phyloP scores from a whole-genome alignment of 2,329 filamentous ascomycete species.

The Fusarium marasasianum region DNA sequence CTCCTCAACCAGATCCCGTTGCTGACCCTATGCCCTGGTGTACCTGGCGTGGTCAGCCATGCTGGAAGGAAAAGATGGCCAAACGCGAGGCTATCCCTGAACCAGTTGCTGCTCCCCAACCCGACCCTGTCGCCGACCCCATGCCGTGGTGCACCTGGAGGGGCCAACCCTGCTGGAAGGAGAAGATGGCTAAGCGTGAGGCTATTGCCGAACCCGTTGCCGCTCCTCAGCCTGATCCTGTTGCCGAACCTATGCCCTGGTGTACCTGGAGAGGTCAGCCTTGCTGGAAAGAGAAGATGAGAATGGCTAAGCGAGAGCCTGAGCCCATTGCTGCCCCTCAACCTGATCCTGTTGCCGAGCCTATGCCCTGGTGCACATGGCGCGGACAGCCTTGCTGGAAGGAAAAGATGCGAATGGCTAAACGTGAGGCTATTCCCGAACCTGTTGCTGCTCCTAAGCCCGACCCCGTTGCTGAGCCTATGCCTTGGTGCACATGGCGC shows the following conservation, averaged over 20 bases:
- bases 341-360: not conserved
- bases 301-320: not conserved
- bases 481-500: conserved; percentile 48
- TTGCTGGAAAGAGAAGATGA: conserved; percentile 9
- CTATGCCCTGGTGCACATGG: conserved; percentile 6
- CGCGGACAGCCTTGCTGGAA: conserved; percentile 18
- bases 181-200: conserved; percentile 39
- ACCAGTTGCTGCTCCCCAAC: not conserved
- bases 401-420: not conserved
- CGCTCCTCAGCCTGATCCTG: not conserved
- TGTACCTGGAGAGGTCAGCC: conserved; percentile 6
- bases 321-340: not conserved
- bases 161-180: conserved; percentile 54
- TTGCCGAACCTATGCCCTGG: not conserved
- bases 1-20: too few species aligned
- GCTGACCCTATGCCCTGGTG: not conserved
- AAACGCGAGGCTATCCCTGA: not conserved
- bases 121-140: not conserved
- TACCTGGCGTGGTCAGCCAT: not conserved
- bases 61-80: conserved; percentile 8
- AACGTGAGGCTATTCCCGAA: too few species aligned
- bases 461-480: not conserved
- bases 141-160: conserved; percentile 47
- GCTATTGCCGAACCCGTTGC: not conserved
- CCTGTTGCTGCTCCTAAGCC: not conserved